Conservation (phyloP, 1,284 basidiomycete species). For the Trichosporon coremiiforme region DNA sequence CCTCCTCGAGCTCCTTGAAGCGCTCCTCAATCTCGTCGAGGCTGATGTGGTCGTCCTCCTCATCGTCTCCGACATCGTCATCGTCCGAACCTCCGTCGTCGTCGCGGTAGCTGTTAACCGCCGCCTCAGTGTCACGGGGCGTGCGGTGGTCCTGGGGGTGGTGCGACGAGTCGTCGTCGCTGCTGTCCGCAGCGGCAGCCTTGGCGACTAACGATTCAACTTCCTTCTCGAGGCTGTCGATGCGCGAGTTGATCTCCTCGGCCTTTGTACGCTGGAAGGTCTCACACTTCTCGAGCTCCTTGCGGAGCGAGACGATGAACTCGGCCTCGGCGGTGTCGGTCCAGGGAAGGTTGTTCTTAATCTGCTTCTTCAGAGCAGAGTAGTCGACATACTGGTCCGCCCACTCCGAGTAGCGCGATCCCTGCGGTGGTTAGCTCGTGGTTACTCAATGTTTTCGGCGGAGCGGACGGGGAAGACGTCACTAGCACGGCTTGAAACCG, state of each 20-base stretch:
- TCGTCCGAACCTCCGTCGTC: constrained; percentile 62
- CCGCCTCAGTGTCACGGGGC: constrained; percentile 42
- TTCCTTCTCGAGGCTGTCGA: constrained; percentile 75
- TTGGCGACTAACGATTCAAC: constrained; percentile 71
- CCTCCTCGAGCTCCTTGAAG: constrained; percentile 88
- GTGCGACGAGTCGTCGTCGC: constrained; percentile 47
- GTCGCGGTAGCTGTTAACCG: constrained; percentile 59
- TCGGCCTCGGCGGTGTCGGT: constrained; percentile 74
- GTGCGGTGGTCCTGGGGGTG: constrained; percentile 26
- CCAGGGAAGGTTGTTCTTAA: constrained; percentile 71
- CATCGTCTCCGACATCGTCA: constrained; percentile 60
- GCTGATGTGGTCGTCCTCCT: constrained; percentile 59
- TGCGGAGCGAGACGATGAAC: constrained; percentile 76
- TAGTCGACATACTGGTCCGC: constrained; percentile 87
- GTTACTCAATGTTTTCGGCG: background rate
- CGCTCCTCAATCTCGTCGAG: constrained; percentile 80
- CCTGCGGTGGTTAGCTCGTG: constrained; percentile 58
- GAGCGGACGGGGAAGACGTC: background rate
- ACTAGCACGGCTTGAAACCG: background rate
- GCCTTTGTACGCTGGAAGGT: constrained; percentile 93
- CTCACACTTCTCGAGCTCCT: constrained; percentile 93
- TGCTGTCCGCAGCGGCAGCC: constrained; percentile 46
- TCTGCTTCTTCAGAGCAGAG: constrained; percentile 80
- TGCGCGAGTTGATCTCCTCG: constrained; percentile 75
- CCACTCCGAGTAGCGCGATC: constrained; percentile 86